These are phyloP conservation scores for Sclerotinia sclerotiorum DNA, from an alignment of 2,329 filamentous ascomycete genomes.

Conservation along the genomic window DNA sequence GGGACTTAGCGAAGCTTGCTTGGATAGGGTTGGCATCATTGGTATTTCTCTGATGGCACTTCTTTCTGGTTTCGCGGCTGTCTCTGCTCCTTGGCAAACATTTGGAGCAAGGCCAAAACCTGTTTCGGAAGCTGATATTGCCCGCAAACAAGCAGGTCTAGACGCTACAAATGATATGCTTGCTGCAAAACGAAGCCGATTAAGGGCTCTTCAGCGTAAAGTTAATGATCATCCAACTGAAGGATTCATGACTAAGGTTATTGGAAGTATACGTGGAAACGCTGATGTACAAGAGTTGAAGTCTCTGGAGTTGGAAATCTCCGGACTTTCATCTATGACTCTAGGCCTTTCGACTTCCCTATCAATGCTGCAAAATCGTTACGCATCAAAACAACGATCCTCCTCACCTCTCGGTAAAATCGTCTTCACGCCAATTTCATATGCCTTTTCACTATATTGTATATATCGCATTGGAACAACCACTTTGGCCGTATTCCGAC, in stretches of 20 bases:
- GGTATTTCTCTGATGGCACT: constrained; percentile 85
- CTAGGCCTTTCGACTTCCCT: constrained; percentile 66
- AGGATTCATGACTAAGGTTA: constrained; percentile 71
- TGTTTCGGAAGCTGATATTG: constrained; percentile 71
- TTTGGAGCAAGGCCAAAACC: constrained; percentile 65
- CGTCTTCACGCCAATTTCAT: constrained; percentile 59
- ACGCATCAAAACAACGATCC: constrained; percentile 64
- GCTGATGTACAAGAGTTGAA: constrained; percentile 59
- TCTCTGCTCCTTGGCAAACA: constrained; percentile 82
- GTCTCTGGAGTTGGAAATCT: constrained; percentile 70
- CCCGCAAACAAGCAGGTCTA: constrained; percentile 74
- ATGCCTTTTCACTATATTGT: constrained; percentile 78
- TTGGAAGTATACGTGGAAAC: constrained; percentile 68
- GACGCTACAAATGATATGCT: constrained; percentile 81
- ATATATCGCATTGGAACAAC: constrained; percentile 79
- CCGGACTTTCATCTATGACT: constrained; percentile 78
- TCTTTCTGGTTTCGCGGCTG: constrained; percentile 85
- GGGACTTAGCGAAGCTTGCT: constrained; percentile 48
- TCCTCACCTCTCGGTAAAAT: constrained; percentile 66
- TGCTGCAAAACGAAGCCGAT: constrained; percentile 67
- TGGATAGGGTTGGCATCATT: constrained; percentile 76
- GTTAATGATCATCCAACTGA: constrained; percentile 45
- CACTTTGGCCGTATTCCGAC: constrained; percentile 63
- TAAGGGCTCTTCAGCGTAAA: constrained; percentile 69
- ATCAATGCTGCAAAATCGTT: constrained; percentile 60